A percentile compares a stretch with the other conserved stretches of the same genome.
phyloP scores from a whole-genome alignment of 768 basidiomycete species.

The Pleurotus cornucopiae region DNA sequence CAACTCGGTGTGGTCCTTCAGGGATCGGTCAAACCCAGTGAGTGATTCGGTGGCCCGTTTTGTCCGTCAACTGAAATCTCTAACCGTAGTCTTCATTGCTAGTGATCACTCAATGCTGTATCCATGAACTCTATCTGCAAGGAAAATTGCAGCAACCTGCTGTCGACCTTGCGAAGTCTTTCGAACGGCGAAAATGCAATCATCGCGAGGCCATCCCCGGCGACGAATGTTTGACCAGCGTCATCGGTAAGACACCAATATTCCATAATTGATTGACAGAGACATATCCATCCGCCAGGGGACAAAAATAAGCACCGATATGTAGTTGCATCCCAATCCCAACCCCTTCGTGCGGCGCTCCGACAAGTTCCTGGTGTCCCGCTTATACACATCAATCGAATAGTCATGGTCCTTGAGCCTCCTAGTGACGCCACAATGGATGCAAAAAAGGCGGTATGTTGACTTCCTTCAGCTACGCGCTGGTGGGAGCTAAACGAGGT shows the following conservation, averaged over 20 bases:
- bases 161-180: slow-evolving; percentile 87
- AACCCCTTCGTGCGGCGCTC: slow-evolving; percentile 62
- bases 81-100: slow-evolving; percentile 41
- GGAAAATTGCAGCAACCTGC: slow-evolving; percentile 70
- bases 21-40: slow-evolving; percentile 89
- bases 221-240: slow-evolving; percentile 75
- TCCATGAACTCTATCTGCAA: slow-evolving; percentile 87
- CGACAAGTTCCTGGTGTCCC: slow-evolving; percentile 81
- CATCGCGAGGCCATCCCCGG: slow-evolving; percentile 84
- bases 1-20: slow-evolving; percentile 77
- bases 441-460: slow-evolving; percentile 57
- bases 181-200: slow-evolving; percentile 93
- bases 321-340: slow-evolving; percentile 81
- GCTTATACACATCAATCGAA: slow-evolving; percentile 85
- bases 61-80: slow-evolving; percentile 13
- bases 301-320: slow-evolving; percentile 90
- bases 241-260: slow-evolving; percentile 60
- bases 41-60: slow-evolving; percentile 27
- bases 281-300: slow-evolving; percentile 35
- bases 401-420: slow-evolving; percentile 91
- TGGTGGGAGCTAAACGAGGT: neutral
- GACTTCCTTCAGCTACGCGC: neutral
- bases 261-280: neutral
- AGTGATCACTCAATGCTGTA: slow-evolving; percentile 99
- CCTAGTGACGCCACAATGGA: slow-evolving; percentile 74